Conservation (phyloP, 306 rosid genomes). For the Malus orientalis region DNA sequence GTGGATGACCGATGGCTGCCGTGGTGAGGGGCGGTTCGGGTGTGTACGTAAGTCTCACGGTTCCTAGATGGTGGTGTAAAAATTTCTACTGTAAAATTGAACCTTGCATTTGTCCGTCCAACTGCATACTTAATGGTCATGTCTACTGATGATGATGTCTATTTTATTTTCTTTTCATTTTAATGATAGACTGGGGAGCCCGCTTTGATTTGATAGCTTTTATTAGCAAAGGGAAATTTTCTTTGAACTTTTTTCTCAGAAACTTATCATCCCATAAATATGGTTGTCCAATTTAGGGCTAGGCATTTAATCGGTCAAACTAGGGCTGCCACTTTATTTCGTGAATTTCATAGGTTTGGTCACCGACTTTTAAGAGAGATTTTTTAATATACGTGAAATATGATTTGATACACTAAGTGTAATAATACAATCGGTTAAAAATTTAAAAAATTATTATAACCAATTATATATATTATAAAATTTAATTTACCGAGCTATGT, state of each 20-base stretch:
- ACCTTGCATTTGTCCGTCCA: not conserved
- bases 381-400: no score
- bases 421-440: no score
- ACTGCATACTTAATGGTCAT: not conserved
- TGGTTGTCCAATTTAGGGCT: not conserved
- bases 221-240: not conserved
- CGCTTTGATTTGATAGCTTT: not conserved
- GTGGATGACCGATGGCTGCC: slow-evolving; percentile 7
- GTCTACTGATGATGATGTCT: not conserved
- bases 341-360: not conserved
- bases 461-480: no score
- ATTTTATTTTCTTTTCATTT: no score
- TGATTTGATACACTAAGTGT: no score
- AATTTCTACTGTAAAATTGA: not conserved
- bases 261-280: not conserved
- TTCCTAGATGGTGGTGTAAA: not conserved
- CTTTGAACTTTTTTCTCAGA: not conserved
- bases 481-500: rapidly evolving
- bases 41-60: slow-evolving; percentile 1
- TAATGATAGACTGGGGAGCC: not conserved
- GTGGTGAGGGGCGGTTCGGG: slow-evolving; percentile 1
- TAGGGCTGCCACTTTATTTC: not conserved
- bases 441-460: no score
- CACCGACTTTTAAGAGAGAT: no score
- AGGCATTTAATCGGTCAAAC: not conserved